A percentile compares a stretch with the other conserved stretches of the same genome.
These are phyloP conservation scores for Suaeda aralocaspica DNA, from an alignment of 148 eudicot species.

Conservation along the genomic window DNA sequence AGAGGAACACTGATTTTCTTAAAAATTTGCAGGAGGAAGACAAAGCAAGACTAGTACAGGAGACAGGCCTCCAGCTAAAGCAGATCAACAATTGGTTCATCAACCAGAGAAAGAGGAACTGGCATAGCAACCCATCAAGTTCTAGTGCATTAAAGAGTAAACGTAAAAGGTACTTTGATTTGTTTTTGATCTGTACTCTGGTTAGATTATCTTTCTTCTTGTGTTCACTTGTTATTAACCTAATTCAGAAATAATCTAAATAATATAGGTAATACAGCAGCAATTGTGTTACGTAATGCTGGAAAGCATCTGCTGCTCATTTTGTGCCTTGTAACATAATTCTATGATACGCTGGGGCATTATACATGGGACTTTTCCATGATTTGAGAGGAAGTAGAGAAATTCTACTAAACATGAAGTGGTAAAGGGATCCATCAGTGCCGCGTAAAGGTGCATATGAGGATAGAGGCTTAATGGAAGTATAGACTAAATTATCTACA, in stretches of 20 bases:
- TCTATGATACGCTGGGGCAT: neutral
- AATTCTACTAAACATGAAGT: slow-evolving; percentile 27
- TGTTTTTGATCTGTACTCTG: neutral
- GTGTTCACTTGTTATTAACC: neutral
- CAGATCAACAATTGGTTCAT: slow-evolving; percentile 98
- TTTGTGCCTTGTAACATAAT: slow-evolving; percentile 12
- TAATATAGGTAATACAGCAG: slow-evolving; percentile 34
- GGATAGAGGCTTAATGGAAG: neutral
- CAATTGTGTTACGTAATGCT: slow-evolving; percentile 24
- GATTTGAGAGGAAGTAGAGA: slow-evolving; percentile 2
- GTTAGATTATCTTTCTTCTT: neutral
- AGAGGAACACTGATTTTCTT: neutral
- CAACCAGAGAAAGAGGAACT: slow-evolving; percentile 90
- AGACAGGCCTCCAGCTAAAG: slow-evolving; percentile 87
- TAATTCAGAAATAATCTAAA: slow-evolving; percentile 1
- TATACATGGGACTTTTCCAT: slow-evolving; percentile 6
- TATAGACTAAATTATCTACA: neutral
- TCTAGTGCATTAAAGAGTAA: slow-evolving; percentile 63
- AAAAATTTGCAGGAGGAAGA: slow-evolving; percentile 71
- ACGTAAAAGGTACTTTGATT: slow-evolving; percentile 63
- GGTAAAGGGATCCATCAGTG: slow-evolving; percentile 15
- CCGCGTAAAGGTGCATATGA: slow-evolving; percentile 21
- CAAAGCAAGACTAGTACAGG: slow-evolving; percentile 88
- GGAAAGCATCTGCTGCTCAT: slow-evolving; percentile 18
- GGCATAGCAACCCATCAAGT: slow-evolving; percentile 89